Base-by-base conservation (phyloP, 2,329 filamentous ascomycete species). In the Chaetomium strumarium region DNA sequence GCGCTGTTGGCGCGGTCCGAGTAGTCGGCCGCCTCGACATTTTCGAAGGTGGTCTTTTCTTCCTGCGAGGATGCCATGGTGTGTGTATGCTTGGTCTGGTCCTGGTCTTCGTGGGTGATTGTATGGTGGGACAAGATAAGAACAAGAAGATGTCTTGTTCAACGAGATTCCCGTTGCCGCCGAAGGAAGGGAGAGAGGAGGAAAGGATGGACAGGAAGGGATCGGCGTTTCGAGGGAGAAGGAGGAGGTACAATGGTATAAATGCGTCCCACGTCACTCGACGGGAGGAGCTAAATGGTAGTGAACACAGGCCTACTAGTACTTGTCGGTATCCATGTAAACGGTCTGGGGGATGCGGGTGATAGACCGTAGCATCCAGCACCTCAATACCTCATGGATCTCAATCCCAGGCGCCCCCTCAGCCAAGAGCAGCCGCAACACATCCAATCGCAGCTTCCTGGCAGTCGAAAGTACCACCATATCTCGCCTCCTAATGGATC, bases 41-140 rank as follows among this genome's bases (percentile, higher is more conserved):
- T 51, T 38, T 58, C 52, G 53, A 55, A 37, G 46, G 40, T 34
- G 38, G 42, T 40, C 33, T 53, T 53, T 38, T 53, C 50, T 41
- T 53, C 50, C 24, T 51, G 44, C 6, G 51, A 44, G 14, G 44
- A 31, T n/a, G 43, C 2, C 55, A 56, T 56, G n/a, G 17, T n/a
- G 42, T 12, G 4, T n/a, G 16, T 34, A 13, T 24, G 14, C 17
- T 42, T 14, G 19, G 5, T 46, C 11, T 46, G 48, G 1, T 29
- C 14, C 20, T 51, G 29, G 20, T 42, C 33, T 37, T n/a, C 11
- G 24, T 48, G 31, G 19, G 8, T 43, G 41, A 16, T 1, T 14
- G 10, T 24, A 20, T 14, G 37, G 2, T 30, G 39, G 16, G 16
- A n/a, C 4, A 31, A 13, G 11, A 2, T n/a, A 16, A 20, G 33